Evolutionary conservation across 116 monocot genomes (phyloP).

Genomic region (Dioscorea cayenensis): DNA sequence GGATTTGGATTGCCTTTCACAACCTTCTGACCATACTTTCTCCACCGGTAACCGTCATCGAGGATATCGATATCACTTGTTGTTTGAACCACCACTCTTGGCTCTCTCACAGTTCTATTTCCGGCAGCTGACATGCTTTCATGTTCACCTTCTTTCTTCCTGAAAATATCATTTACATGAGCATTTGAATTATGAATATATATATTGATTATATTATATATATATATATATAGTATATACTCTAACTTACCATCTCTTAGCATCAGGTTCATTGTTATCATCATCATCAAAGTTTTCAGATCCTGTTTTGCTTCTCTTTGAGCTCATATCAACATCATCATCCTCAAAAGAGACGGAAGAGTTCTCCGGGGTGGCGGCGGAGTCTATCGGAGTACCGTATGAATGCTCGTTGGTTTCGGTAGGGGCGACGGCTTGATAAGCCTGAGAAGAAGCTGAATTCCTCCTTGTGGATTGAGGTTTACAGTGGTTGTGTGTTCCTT

Average conservation of each 20-base stretch:
- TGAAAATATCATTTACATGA: constrained; percentile 5
- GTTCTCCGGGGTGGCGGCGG: constrained; percentile 26
- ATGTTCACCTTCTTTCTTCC: constrained; percentile 49
- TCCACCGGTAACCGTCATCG: constrained; percentile 74
- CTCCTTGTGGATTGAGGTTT: constrained; percentile 68
- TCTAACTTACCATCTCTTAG: constrained; percentile 55
- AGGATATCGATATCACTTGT: constrained; percentile 72
- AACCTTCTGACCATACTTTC: constrained; percentile 82
- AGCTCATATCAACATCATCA: constrained; percentile 33
- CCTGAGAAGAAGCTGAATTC: constrained; percentile 27
- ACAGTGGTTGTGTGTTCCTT: constrained; percentile 78
- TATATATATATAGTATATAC: too few relatives aligned
- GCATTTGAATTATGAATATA: not conserved
- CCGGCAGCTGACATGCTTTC: constrained; percentile 27
- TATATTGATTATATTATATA: not conserved
- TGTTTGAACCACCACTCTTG: constrained; percentile 61
- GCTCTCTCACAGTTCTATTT: constrained; percentile 53
- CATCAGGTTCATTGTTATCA: constrained; percentile 30
- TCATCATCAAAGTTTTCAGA: constrained; percentile 33
- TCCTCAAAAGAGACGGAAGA: constrained; percentile 49
- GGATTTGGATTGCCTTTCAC: constrained; percentile 76
- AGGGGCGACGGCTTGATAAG: constrained; percentile 7
- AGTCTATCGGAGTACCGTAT: constrained; percentile 7
- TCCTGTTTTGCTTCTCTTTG: constrained; percentile 18
- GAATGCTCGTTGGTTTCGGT: constrained; percentile 32